Percentiles rank a stretch among this genome's conserved stretches.
phyloP scores from a whole-genome alignment of 2,329 filamentous ascomycete genomes.

The Apiospora kogelbergensis region DNA sequence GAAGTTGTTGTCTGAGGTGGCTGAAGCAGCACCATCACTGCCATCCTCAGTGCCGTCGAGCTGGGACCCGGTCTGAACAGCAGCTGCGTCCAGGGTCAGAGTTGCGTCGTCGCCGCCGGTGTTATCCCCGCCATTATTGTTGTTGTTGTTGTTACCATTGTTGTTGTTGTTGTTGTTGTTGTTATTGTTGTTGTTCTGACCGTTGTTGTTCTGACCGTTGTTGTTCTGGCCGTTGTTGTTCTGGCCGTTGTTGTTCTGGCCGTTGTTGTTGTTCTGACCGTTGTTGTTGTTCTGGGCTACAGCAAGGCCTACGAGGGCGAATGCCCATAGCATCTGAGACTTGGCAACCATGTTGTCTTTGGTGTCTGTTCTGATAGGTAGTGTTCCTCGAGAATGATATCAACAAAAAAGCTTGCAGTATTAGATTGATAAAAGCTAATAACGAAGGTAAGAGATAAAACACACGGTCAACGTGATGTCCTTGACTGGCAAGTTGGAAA shows the following conservation, averaged over 20 bases:
- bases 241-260: too few relatives aligned
- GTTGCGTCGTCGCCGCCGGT: slow-evolving; percentile 17
- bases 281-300: slow-evolving; percentile 7
- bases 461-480: slow-evolving; percentile 14
- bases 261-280: neutral
- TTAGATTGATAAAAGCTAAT: neutral
- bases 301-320: slow-evolving; percentile 4
- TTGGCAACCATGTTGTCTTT: slow-evolving; percentile 3
- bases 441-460: slow-evolving; percentile 4
- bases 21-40: slow-evolving; percentile 53
- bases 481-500: slow-evolving; percentile 7
- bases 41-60: slow-evolving; percentile 36
- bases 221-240: slow-evolving; percentile 13
- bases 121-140: slow-evolving; percentile 20
- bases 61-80: slow-evolving; percentile 50
- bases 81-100: slow-evolving; percentile 39
- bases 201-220: slow-evolving; percentile 22
- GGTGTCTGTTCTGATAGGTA: neutral
- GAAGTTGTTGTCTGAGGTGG: slow-evolving; percentile 58
- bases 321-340: neutral
- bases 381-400: neutral
- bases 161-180: slow-evolving; percentile 25
- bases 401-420: neutral
- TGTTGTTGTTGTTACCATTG: slow-evolving; percentile 24
- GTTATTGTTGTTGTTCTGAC: neutral